These are phyloP conservation scores for Melanogaster broomeanus DNA, from an alignment of 768 basidiomycete genomes.

Conservation along the genomic window DNA sequence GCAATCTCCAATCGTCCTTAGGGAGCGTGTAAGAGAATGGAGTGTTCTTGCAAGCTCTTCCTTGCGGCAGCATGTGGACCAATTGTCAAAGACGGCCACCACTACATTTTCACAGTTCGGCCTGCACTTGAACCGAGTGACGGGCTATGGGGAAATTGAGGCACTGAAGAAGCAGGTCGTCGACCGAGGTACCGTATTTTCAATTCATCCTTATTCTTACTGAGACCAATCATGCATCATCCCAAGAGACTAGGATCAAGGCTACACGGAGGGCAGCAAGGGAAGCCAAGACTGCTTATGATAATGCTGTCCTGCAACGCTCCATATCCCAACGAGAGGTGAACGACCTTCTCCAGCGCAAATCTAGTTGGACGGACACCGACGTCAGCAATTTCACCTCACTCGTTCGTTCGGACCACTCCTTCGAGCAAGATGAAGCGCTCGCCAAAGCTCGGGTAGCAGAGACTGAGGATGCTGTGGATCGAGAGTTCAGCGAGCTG, in stretches of 20 bases:
- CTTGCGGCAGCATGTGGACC: constrained; percentile 54
- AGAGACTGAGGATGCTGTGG: constrained; percentile 76
- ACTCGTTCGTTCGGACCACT: constrained; percentile 89
- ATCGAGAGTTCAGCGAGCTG: constrained; percentile 83
- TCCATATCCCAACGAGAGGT: constrained; percentile 92
- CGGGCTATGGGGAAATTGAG: constrained; percentile 92
- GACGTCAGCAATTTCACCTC: constrained; percentile 89
- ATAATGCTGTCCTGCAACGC: constrained; percentile 75
- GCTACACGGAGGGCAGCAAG: constrained; percentile 66
- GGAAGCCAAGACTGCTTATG: constrained; percentile 73
- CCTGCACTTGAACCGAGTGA: constrained; percentile 77
- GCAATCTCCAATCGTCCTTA: constrained; percentile 28
- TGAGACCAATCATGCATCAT: constrained; percentile 10
- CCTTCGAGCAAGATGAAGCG: constrained; percentile 77
- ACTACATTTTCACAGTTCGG: constrained; percentile 74
- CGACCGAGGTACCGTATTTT: constrained; percentile 65
- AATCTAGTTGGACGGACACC: constrained; percentile 86
- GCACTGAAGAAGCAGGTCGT: constrained; percentile 75
- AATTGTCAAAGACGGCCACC: constrained; percentile 56
- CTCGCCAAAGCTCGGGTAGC: constrained; percentile 67
- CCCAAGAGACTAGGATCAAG: constrained; percentile 72
- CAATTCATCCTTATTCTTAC: background rate
- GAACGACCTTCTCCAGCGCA: constrained; percentile 92
- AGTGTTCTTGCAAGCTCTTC: constrained; percentile 34
- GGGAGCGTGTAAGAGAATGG: constrained; percentile 47